Percentiles rank a stretch among this genome's conserved stretches.
phyloP scores from a whole-genome alignment of 768 basidiomycete genomes.

The Mycena venus region DNA sequence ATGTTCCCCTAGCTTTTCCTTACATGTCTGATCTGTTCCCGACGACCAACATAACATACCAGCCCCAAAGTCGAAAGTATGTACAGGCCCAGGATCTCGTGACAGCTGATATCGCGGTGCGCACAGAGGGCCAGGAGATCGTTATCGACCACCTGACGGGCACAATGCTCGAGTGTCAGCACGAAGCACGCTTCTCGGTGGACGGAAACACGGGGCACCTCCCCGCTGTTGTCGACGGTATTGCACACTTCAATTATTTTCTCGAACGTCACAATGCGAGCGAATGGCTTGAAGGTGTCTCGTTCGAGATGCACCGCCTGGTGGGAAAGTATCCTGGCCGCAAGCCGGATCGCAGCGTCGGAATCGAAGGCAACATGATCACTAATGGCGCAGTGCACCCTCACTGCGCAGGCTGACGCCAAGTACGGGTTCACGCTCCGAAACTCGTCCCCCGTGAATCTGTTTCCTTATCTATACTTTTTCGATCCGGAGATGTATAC shows the following conservation, averaged over 20 bases:
- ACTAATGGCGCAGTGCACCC: neutral
- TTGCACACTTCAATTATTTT: neutral
- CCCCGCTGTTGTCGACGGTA: too few relatives aligned
- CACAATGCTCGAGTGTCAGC: too few relatives aligned
- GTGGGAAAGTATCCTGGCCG: neutral
- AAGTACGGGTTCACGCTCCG: constrained; percentile 16
- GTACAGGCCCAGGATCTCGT: too few relatives aligned
- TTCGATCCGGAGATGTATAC: neutral
- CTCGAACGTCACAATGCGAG: neutral
- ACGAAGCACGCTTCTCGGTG: too few relatives aligned
- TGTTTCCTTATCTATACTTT: constrained; percentile 5
- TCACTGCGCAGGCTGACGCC: neutral
- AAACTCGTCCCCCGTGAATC: neutral
- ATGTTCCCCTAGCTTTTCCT: too few relatives aligned
- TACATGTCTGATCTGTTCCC: too few relatives aligned
- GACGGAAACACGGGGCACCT: too few relatives aligned
- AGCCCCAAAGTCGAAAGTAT: too few relatives aligned
- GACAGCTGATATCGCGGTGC: too few relatives aligned
- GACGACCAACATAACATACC: too few relatives aligned
- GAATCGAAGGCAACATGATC: constrained; percentile 1
- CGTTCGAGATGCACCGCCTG: constrained; percentile 15
- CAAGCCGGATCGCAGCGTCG: neutral
- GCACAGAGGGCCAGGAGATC: too few relatives aligned
- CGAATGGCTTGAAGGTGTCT: neutral
- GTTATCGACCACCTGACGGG: too few relatives aligned